Base-by-base conservation (phyloP, 2,329 filamentous ascomycete genomes). In the Colletotrichum neosansevieriae region DNA sequence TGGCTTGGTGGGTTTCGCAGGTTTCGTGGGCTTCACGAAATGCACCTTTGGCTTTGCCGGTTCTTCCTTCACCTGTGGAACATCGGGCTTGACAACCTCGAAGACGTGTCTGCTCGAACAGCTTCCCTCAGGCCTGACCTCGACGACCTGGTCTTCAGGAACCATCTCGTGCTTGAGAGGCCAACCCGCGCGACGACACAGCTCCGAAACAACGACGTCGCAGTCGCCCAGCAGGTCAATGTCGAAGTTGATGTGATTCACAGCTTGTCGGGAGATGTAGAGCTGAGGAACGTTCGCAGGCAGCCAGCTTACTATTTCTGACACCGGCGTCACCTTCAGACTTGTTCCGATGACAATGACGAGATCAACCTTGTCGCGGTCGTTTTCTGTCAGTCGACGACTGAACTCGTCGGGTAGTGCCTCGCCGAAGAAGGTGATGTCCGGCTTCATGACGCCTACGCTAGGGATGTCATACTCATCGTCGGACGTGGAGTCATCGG, bases 341-440 rank as follows among this genome's bases (percentile, higher is more conserved):
- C 92, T 96, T 0, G 96, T 99, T 71, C 96, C 96, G 74, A 99
- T 98, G 72, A 98, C 94, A 72, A 99, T 91, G 72, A 98, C 92
- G 15, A 99, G 86, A 77, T 99, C 96, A 1, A 92, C 93, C 65
- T 88, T 84, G 71, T 93, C 88, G 67, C 89, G 89, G 79, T 99
- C 96, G 73, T 93, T 87, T 69, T 93, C 86, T n/a, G 92, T 89
- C 13, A 98, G 87, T 7, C 94, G 91, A 57, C 88, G 84, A 65
- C 92, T 92, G 79, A 99, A 99, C 72, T 89, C 88, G 73, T 93
- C 89, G 0, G 95, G 94, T 1, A 99, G 89, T 58, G 90, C 86
- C 81, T 99, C 96, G 73, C 95, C 95, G 75, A 98, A 98, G 83
- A 99, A 98, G 53, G 94, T 98, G 76, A 99, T 98, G 81, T 98